Base-by-base conservation (phyloP, 2,329 filamentous ascomycete genomes). In the Fusarium gaditjirri region DNA sequence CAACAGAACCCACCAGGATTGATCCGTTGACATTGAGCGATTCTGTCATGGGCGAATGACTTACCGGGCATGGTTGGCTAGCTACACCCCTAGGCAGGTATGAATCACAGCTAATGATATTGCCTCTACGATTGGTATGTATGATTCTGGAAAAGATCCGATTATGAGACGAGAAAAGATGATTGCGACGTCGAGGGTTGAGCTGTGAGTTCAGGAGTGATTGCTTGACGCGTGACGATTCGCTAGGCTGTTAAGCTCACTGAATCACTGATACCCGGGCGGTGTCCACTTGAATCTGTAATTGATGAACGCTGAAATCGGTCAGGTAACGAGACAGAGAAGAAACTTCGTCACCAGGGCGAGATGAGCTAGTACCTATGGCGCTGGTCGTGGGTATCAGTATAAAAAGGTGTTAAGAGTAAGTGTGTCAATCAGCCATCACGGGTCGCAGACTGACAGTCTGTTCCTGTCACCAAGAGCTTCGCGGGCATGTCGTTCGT, bases 51-150 rank as follows among this genome's bases (percentile, higher is more conserved):
- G 43, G 49, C 21, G 44, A 39, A n/a, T 41, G 49, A 69, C 70
- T 71, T 64, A 75, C 72, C 71, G 42, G 71, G 71, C 71, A 73
- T 73, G 53, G 47, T 65, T 46, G 31, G 52, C 57, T 56, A 35
- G n/a, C 47, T 25, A 50, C n/a, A 31, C 16, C 35, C n/a, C 31
- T 25, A 25, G 31, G 12, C n/a, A 42, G 43, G 19, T 64, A 42
- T 27, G 31, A 52, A 68, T 56, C 38, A 44, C 59, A 53, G 46
- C 23, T 44, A 27, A 52, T 39, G 56, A 58, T 43, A 23, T 29
- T 55, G 35, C 21, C 36, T 38, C 44, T 31, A 36, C 38, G 25
- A 25, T 19, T 49, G 46, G 29, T 49, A 49, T 33, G 16, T 29
- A 41, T n/a, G 29, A 35, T 39, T 54, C 47, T 25, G 49, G n/a